Percentiles rank a stretch among this genome's conserved stretches.
Evolutionary conservation across 2,329 filamentous ascomycete genomes (phyloP).

Genomic region (Colletotrichum sidae): DNA sequence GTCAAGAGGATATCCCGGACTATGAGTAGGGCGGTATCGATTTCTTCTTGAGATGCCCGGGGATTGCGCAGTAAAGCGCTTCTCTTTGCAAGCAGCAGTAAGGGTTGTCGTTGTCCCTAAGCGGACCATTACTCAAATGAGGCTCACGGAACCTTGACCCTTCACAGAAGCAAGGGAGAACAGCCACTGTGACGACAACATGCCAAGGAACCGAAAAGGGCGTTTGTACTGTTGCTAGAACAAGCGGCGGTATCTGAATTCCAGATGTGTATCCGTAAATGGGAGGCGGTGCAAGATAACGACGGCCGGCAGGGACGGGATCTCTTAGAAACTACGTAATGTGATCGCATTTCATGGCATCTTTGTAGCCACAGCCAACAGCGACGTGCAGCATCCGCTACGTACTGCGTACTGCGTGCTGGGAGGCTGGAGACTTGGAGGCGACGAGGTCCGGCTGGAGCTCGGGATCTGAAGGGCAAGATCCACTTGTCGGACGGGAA

Average conservation of each 20-base stretch:
- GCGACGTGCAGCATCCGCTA: conserved; percentile 17
- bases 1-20: too few relatives aligned
- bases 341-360: conserved; percentile 7
- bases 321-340: conserved; percentile 13
- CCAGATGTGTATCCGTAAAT: background rate
- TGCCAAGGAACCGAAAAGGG: conserved; percentile 8
- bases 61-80: background rate
- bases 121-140: conserved; percentile 24
- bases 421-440: conserved; percentile 25
- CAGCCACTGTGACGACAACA: background rate
- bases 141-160: conserved; percentile 20
- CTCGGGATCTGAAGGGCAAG: conserved; percentile 31
- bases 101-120: background rate
- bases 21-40: too few relatives aligned
- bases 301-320: background rate
- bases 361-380: conserved; percentile 21
- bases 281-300: background rate
- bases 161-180: conserved; percentile 31
- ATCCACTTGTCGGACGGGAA: conserved; percentile 34
- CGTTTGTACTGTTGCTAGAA: conserved; percentile 6
- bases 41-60: too few relatives aligned
- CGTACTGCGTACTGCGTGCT: background rate
- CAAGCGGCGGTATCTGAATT: background rate
- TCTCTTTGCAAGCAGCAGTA: too few relatives aligned
- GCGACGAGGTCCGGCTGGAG: conserved; percentile 24